These are phyloP conservation scores for Sarocladiaceae sp. DNA, from an alignment of 2,329 filamentous ascomycete genomes.

Conservation along the genomic window DNA sequence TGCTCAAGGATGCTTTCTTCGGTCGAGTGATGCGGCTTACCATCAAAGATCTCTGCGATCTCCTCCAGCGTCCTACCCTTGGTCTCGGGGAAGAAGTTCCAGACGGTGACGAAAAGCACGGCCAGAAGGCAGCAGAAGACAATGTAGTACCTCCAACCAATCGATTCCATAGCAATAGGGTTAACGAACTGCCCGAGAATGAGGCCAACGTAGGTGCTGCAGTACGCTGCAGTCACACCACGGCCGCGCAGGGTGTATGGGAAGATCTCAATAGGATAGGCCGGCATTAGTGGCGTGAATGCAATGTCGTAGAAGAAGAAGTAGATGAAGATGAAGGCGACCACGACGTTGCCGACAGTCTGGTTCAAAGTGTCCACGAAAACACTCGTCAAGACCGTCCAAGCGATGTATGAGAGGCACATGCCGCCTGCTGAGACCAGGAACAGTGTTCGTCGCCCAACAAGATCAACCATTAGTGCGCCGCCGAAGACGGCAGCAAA, in stretches of 20 bases:
- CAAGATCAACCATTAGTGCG: slow-evolving; percentile 33
- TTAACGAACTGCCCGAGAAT: slow-evolving; percentile 36
- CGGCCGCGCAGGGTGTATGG: slow-evolving; percentile 12
- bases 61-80: slow-evolving; percentile 48
- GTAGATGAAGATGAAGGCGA: slow-evolving; percentile 30
- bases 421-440: slow-evolving; percentile 29
- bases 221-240: slow-evolving; percentile 18
- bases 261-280: slow-evolving; percentile 12
- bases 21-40: too few relatives aligned
- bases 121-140: slow-evolving; percentile 33
- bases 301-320: slow-evolving; percentile 16
- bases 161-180: slow-evolving; percentile 32
- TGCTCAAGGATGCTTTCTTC: too few relatives aligned
- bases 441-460: slow-evolving; percentile 37
- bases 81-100: slow-evolving; percentile 38
- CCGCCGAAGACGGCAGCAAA: slow-evolving; percentile 22
- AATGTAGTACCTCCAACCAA: slow-evolving; percentile 37
- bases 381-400: slow-evolving; percentile 23
- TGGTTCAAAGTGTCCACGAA: slow-evolving; percentile 11
- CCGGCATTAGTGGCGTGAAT: slow-evolving; percentile 7
- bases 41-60: slow-evolving; percentile 11
- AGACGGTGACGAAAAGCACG: slow-evolving; percentile 28
- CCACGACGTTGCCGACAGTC: slow-evolving; percentile 19
- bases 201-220: slow-evolving; percentile 14
- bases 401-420: slow-evolving; percentile 27